Percentiles rank a stretch among this genome's conserved stretches.
phyloP scores from a whole-genome alignment of 495 filamentous ascomycete species.

The Aspergillus olivimuriae region DNA sequence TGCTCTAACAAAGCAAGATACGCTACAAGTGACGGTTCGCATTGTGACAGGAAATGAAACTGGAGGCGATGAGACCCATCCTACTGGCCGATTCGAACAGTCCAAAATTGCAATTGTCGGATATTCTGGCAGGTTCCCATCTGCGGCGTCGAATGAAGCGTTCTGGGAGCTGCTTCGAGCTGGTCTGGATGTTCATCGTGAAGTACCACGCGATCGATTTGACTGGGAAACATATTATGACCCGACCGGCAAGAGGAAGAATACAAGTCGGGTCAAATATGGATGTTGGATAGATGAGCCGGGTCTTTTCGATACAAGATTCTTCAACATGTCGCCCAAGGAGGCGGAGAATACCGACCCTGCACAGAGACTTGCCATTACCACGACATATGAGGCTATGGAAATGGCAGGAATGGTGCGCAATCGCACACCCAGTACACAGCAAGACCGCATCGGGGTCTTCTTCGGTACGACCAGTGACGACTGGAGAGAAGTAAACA shows the following conservation, averaged over 20 bases:
- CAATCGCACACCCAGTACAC: constrained; percentile 77
- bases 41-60: no score
- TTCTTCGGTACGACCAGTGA: constrained; percentile 93
- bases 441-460: constrained; percentile 76
- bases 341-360: constrained; percentile 87
- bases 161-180: constrained; percentile 69
- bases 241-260: constrained; percentile 65
- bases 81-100: no score
- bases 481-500: constrained; percentile 88
- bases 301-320: constrained; percentile 76
- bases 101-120: constrained; percentile 68
- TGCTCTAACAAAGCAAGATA: no score
- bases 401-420: constrained; percentile 89
- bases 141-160: constrained; percentile 52
- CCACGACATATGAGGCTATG: constrained; percentile 83
- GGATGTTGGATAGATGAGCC: constrained; percentile 88
- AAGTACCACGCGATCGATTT: constrained; percentile 66
- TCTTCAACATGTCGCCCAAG: constrained; percentile 95
- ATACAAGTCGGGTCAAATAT: constrained; percentile 77
- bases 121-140: constrained; percentile 70
- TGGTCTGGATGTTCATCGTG: constrained; percentile 53
- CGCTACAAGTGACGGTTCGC: no score
- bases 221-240: constrained; percentile 74
- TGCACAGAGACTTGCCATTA: constrained; percentile 76
- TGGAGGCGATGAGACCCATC: no score